Conservation (phyloP, 441 rosid species). For the Erodium texanum region DNA sequence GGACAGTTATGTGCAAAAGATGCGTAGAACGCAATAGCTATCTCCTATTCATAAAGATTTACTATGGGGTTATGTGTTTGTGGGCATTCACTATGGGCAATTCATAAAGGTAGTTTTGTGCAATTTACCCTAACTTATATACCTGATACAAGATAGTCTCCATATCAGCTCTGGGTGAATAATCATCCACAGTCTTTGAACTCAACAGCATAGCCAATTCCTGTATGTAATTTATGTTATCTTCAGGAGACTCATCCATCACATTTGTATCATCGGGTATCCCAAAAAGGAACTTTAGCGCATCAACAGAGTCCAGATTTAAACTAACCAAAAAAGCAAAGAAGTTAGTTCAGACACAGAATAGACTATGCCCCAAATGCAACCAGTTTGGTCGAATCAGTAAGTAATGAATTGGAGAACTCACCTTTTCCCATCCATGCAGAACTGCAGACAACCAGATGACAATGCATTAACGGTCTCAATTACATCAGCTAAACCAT, state of each 20-base stretch:
- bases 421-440: conserved; percentile 74
- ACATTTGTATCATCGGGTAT: conserved; percentile 44
- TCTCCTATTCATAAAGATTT: too few species aligned
- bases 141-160: conserved; percentile 44
- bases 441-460: conserved; percentile 54
- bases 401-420: conserved; percentile 12
- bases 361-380: not conserved
- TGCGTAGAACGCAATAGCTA: too few species aligned
- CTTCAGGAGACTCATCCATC: conserved; percentile 39
- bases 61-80: too few species aligned
- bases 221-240: conserved; percentile 42
- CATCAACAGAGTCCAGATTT: conserved; percentile 46
- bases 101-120: too few species aligned
- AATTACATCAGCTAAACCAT: conserved; percentile 39
- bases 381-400: conserved; percentile 2
- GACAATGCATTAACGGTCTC: conserved; percentile 57
- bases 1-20: too few species aligned
- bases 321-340: conserved; percentile 34
- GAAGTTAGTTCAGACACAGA: not conserved
- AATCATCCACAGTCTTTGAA: conserved; percentile 37
- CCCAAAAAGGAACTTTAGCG: conserved; percentile 66
- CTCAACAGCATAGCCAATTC: conserved; percentile 42
- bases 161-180: conserved; percentile 30
- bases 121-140: conserved; percentile 3
- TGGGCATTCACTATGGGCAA: too few species aligned